phyloP scores from a whole-genome alignment of 2,329 filamentous ascomycete genomes.

The Aspergillus ruber region DNA sequence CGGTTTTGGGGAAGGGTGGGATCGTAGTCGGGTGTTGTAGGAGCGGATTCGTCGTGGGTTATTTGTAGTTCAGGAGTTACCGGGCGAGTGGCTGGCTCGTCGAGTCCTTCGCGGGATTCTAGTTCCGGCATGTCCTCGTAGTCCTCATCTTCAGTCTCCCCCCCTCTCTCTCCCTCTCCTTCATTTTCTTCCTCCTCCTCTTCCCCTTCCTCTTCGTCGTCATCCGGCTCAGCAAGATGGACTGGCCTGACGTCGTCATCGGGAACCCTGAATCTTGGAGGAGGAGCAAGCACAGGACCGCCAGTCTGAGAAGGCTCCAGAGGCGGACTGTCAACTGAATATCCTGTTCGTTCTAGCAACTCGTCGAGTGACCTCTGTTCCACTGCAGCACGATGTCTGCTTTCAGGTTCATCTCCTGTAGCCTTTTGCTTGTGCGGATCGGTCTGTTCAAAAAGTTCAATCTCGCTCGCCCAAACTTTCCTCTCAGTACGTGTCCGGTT shows the following conservation, averaged over 20 bases:
- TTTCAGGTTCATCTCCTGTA: neutral
- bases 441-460: slow-evolving; percentile 30
- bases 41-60: slow-evolving; percentile 1
- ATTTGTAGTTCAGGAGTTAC: slow-evolving; percentile 4
- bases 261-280: slow-evolving; percentile 12
- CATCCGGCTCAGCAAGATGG: slow-evolving; percentile 17
- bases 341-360: slow-evolving; percentile 38
- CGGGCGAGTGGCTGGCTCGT: neutral
- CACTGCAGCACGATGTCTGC: slow-evolving; percentile 2
- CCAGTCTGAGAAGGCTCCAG: slow-evolving; percentile 14
- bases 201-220: slow-evolving; percentile 7
- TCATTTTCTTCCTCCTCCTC: slow-evolving; percentile 3
- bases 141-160: neutral
- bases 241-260: slow-evolving; percentile 15
- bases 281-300: slow-evolving; percentile 19
- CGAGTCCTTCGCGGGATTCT: neutral
- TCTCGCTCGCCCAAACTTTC: slow-evolving; percentile 45
- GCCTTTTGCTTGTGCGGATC: slow-evolving; percentile 19
- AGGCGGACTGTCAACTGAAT: slow-evolving; percentile 23
- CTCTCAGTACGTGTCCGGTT: slow-evolving; percentile 58
- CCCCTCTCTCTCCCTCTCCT: neutral
- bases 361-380: slow-evolving; percentile 35
- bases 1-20: slow-evolving; percentile 44
- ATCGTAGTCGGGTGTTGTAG: slow-evolving; percentile 21
- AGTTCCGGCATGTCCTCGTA: neutral